Percentiles rank a stretch among this genome's conserved stretches.
Conservation (phyloP, 176 grass and related monocot genomes). For the Saccharum spontaneum region DNA sequence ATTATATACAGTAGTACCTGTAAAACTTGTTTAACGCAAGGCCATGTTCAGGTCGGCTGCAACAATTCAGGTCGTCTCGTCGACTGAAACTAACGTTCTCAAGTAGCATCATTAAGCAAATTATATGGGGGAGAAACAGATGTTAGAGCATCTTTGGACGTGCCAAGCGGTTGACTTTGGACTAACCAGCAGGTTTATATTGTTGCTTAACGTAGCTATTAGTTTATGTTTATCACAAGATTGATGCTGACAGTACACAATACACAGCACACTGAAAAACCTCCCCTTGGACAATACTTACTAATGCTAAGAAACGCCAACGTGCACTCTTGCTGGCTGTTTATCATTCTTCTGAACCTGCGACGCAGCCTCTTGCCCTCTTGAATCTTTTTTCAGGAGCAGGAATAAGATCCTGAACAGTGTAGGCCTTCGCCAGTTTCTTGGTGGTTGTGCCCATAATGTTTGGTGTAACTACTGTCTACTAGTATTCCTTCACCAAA, state of each 20-base stretch:
- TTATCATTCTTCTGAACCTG: not conserved
- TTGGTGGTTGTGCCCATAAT: no score
- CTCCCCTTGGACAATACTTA: not conserved
- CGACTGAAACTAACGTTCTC: not conserved
- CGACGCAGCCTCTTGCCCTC: not conserved
- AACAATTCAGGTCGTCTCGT: not conserved
- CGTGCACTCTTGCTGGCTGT: not conserved
- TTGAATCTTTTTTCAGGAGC: not conserved
- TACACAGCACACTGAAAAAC: not conserved
- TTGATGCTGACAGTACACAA: not conserved
- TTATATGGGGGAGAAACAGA: not conserved
- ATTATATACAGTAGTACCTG: not conserved
- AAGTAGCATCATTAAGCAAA: not conserved
- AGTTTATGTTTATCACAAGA: not conserved
- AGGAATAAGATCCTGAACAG: not conserved
- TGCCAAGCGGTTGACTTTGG: not conserved
- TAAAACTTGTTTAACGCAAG: not conserved
- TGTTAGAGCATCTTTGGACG: slow-evolving; percentile 6
- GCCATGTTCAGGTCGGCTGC: not conserved
- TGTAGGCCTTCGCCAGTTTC: no score
- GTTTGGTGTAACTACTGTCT: no score
- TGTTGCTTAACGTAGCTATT: slow-evolving; percentile 1
- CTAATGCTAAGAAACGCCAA: not conserved
- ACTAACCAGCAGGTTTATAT: slow-evolving; percentile 4
- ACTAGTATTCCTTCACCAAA: no score